phyloP scores from a whole-genome alignment of 148 eudicot species.

The Cornus florida region DNA sequence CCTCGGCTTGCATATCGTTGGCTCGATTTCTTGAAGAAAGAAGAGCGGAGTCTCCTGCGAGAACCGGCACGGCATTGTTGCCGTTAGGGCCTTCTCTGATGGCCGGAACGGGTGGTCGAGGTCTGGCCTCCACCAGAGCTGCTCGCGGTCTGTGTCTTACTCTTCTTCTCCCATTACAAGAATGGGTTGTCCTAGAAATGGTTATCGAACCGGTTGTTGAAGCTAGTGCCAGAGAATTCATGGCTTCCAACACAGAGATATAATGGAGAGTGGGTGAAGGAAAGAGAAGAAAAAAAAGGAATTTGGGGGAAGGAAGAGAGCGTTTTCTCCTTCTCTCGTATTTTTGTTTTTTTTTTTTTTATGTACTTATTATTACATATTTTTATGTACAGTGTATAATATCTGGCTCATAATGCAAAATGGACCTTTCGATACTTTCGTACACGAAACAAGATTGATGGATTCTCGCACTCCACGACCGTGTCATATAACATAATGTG shows the following conservation, averaged over 20 bases:
- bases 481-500: no score
- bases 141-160: slow-evolving; percentile 7
- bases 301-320: no score
- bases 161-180: background rate
- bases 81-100: slow-evolving; percentile 9
- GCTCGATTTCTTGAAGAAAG: slow-evolving; percentile 53
- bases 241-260: background rate
- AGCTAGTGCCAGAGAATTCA: slow-evolving; percentile 1
- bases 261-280: no score
- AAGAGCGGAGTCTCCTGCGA: slow-evolving; percentile 19
- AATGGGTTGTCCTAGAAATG: background rate
- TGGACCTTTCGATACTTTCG: no score
- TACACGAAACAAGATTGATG: no score
- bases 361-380: no score
- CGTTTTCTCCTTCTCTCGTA: no score
- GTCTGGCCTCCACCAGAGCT: slow-evolving; percentile 24
- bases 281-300: no score
- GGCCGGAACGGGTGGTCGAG: slow-evolving; percentile 5
- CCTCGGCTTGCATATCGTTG: slow-evolving; percentile 93
- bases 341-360: no score
- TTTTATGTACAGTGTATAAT: no score
- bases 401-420: no score
- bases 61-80: slow-evolving; percentile 11
- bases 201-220: background rate
- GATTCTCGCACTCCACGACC: no score